A percentile compares a stretch with the other conserved stretches of the same genome.
phyloP scores from a whole-genome alignment of 768 basidiomycete species.

The Mycena maculata region DNA sequence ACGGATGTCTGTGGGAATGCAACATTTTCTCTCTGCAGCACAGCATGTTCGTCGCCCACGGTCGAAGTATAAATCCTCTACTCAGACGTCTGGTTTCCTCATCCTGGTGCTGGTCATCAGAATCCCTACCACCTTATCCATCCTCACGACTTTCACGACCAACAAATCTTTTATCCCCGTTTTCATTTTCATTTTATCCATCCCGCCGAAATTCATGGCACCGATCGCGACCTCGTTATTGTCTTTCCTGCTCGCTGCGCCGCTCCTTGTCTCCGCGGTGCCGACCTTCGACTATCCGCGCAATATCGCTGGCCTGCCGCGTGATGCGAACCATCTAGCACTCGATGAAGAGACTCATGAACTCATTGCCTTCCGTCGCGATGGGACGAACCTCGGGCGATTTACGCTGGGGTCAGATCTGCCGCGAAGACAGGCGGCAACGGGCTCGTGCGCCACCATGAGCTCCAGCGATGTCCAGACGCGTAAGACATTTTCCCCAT shows the following conservation, averaged over 20 bases:
- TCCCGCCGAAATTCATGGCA: too few relatives aligned
- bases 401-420: too few relatives aligned
- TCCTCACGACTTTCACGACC: not conserved
- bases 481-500: not conserved
- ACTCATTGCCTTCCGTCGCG: not conserved
- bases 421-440: not conserved
- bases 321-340: not conserved
- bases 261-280: not conserved
- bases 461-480: constrained; percentile 12
- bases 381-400: not conserved
- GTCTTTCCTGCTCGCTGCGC: not conserved
- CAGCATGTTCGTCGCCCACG: too few relatives aligned
- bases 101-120: not conserved
- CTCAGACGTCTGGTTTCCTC: too few relatives aligned
- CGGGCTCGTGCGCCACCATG: not conserved
- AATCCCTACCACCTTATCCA: too few relatives aligned
- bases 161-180: not conserved
- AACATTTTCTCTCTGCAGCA: too few relatives aligned
- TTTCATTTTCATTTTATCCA: too few relatives aligned
- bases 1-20: too few relatives aligned
- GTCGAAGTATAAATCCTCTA: too few relatives aligned
- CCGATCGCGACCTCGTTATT: not conserved
- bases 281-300: not conserved
- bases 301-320: not conserved
- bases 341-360: constrained; percentile 8